These are phyloP conservation scores for Suillus luteus DNA, from an alignment of 768 basidiomycete species.

Conservation along the genomic window DNA sequence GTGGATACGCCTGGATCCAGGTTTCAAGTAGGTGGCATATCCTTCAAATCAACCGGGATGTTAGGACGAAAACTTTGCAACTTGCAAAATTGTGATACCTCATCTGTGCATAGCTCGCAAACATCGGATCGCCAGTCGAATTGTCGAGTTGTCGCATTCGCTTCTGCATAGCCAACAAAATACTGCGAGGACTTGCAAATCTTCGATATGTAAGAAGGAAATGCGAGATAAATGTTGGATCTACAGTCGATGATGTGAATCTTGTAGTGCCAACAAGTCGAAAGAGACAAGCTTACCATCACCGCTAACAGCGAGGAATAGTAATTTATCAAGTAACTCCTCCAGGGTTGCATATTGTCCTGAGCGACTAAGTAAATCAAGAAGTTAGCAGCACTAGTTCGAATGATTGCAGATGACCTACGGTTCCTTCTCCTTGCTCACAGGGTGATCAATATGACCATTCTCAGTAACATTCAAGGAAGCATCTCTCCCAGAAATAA, in stretches of 20 bases:
- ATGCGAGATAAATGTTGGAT: slow-evolving; percentile 74
- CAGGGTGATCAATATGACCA: slow-evolving; percentile 24
- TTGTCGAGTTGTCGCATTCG: slow-evolving; percentile 78
- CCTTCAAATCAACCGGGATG: slow-evolving; percentile 38
- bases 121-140: slow-evolving; percentile 76
- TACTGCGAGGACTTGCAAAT: slow-evolving; percentile 75
- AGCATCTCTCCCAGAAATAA: slow-evolving; percentile 19
- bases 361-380: slow-evolving; percentile 43
- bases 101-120: slow-evolving; percentile 88
- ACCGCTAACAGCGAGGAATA: slow-evolving; percentile 82
- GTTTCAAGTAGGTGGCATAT: slow-evolving; percentile 78
- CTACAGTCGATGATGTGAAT: slow-evolving; percentile 39
- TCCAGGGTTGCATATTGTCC: slow-evolving; percentile 76
- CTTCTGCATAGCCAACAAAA: slow-evolving; percentile 87
- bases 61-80: slow-evolving; percentile 12
- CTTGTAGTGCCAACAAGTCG: slow-evolving; percentile 11
- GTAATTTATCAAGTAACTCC: slow-evolving; percentile 77
- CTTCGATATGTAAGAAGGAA: slow-evolving; percentile 84
- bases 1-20: slow-evolving; percentile 76
- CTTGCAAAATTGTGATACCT: slow-evolving; percentile 45
- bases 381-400: slow-evolving; percentile 16
- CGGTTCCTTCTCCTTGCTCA: slow-evolving; percentile 51
- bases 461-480: slow-evolving; percentile 25
- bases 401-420: slow-evolving; percentile 35
- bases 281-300: slow-evolving; percentile 55